Evolutionary conservation across 78 protist species (phyloP), one percentile per base, ranked within the genome.

Genomic region (Emiliania huxleyi): DNA sequence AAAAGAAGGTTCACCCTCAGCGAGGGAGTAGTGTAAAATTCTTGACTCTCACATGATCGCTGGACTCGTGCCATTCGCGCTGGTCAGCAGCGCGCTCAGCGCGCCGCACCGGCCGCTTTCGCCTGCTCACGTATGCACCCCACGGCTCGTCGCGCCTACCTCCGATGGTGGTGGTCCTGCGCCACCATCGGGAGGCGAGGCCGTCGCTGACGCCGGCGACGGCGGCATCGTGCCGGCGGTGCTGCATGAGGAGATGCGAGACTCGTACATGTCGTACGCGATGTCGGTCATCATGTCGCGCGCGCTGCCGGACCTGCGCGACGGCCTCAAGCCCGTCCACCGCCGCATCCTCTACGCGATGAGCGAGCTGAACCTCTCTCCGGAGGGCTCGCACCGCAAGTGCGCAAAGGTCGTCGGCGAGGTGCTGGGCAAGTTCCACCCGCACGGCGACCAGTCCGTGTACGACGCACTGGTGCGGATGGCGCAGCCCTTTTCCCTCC

Each of bases 401-500:
- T 90, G 92, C 45, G 92, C 92, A 0, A 62, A 69, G 29, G 92
- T 90, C 92, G 92, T 90, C 2, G 92, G 92, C 77, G 91, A 89
- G 45, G 73, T 49, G n/a, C 75, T 89, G 1, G 92, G 92, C 5
- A 90, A 90, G 92, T 90, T 37, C 81, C 92, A 90, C 83, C 92
- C 92, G 44, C 92, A 90, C 92, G 92, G 92, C 15, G 92, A 90
- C 81, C 2, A 6, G 46, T 48, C 92, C 26, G 92, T 90, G 55
- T 90, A 90, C 92, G 92, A 90, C 49, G 92, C 92, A 37, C 69
- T 90, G 43, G 92, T 90, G 40, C 77, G 92, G 33, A 90, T 90
- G 92, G 92, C 92, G 25, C 92, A 90, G 42, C 33, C 2, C 26
- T 77, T 77, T 8, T 35, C 44, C 29, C 0, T 77, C 33, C 44